Base-by-base conservation (phyloP, 1,284 basidiomycete species). In the Ceratobasidium sp. region DNA sequence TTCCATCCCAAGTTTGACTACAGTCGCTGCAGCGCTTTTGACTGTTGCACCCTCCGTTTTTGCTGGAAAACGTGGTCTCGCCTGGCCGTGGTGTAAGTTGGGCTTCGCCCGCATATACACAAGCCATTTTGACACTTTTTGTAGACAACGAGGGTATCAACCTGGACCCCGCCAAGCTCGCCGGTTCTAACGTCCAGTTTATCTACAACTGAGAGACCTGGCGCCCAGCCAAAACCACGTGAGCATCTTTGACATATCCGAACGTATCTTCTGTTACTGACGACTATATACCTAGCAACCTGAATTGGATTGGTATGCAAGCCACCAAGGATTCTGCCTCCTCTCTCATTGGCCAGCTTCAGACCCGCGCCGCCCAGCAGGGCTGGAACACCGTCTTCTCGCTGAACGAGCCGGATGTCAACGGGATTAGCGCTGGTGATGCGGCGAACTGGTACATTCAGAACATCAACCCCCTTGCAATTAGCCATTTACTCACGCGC, bases 381-480 rank as follows among this genome's bases (percentile, higher is more conserved):
- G 71, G 71, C 2, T 75, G 71, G 71, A 75, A 75, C 60, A 75
- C 71, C 20, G 77, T 78, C 3, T 72, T 78, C 60, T 58, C 68
- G 42, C 68, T 78, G 28, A 78, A 78, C 46, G 77, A 78, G 60
- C 68, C 77, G 18, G 77, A 78, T 44, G 7, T 78, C 46, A 64
- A 53, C 53, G 73, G 73, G 3, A 67, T 67, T 20, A 64, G 44
- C 4, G 46, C 73, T 18, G 20, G 10, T 7, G 39, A 42, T 9
- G 73, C 73, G 18, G 75, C 64, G 2, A 46, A 44, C 49, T 78
- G 77, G 77, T 78, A 78, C 26, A 78, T 71, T 58, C 68, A 78
- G 60, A 61, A 66, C 58, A 68, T 77, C 13, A 77, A 77, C 28
- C 75, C 75, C 2, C 63, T 77, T 20, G 23, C 26, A n/a, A 77